A percentile compares a stretch with the other conserved stretches of the same genome.
phyloP scores from a whole-genome alignment of 2,329 filamentous ascomycete species.

The Nigrospora sphaerica region DNA sequence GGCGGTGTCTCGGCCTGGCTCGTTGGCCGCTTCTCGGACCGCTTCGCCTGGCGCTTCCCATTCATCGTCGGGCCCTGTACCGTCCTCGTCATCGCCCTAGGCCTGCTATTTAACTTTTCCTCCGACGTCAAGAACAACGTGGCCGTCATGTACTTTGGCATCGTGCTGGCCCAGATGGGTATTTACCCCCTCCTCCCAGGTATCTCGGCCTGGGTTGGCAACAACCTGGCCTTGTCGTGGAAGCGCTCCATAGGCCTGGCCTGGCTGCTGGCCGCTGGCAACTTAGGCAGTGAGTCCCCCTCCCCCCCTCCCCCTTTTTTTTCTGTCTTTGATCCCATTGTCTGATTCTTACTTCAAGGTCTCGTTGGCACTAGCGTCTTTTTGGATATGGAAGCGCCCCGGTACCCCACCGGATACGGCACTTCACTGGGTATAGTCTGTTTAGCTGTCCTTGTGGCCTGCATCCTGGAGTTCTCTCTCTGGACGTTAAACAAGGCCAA shows the following conservation, averaged over 20 bases:
- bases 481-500: too few relatives aligned
- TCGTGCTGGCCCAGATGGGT: conserved; percentile 68
- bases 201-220: conserved; percentile 70
- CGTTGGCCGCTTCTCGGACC: conserved; percentile 48
- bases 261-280: conserved; percentile 55
- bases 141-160: conserved; percentile 62
- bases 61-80: conserved; percentile 50
- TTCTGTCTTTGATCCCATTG: too few relatives aligned
- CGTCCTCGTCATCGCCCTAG: conserved; percentile 45
- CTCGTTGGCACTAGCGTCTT: too few relatives aligned
- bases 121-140: conserved; percentile 30
- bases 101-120: conserved; percentile 43
- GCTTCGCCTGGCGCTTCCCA: conserved; percentile 42
- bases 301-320: too few relatives aligned
- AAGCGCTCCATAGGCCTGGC: conserved; percentile 63
- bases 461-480: too few relatives aligned
- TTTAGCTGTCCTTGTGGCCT: too few relatives aligned
- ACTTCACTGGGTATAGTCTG: too few relatives aligned
- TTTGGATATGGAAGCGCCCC: too few relatives aligned
- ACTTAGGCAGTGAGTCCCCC: too few relatives aligned
- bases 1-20: conserved; percentile 53
- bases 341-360: too few relatives aligned
- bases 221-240: conserved; percentile 62
- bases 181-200: conserved; percentile 78
- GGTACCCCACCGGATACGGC: too few relatives aligned